These are phyloP conservation scores for Amaranthus tricolor DNA, from an alignment of 179 eudicot species.

Conservation along the genomic window DNA sequence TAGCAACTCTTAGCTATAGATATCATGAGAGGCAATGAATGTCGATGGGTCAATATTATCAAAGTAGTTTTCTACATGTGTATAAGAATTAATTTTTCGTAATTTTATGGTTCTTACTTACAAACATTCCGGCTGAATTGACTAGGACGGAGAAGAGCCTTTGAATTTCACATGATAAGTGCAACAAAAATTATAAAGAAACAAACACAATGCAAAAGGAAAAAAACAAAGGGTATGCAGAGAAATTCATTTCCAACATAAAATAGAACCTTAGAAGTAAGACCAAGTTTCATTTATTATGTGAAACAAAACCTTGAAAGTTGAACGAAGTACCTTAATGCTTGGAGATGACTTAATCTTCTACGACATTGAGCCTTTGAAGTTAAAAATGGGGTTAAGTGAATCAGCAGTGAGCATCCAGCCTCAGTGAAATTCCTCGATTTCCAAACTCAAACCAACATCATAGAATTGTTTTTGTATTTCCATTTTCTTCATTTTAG, in stretches of 20 bases:
- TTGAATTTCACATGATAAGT: not conserved
- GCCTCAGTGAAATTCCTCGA: not conserved
- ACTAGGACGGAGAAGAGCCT: not conserved
- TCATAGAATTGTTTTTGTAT: not conserved
- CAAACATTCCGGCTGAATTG: not conserved
- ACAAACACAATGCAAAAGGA: not conserved
- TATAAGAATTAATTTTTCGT: not conserved
- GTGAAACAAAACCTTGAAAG: not conserved
- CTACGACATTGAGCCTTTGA: not conserved
- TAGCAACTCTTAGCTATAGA: not conserved
- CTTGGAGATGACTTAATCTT: not conserved
- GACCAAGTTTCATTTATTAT: not conserved
- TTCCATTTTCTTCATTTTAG: not conserved
- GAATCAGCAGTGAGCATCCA: not conserved
- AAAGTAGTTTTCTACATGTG: not conserved
- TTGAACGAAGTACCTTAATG: not conserved
- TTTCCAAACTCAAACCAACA: not conserved
- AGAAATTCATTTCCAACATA: not conserved
- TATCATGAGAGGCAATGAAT: not conserved
- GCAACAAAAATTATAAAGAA: not conserved
- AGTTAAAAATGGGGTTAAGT: not conserved
- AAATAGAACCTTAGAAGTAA: not conserved
- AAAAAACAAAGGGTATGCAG: not conserved
- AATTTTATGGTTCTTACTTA: not conserved
- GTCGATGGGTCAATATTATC: not conserved